Conservation (phyloP, 176 grass and related monocot genomes). For the Ensete ventricosum region DNA sequence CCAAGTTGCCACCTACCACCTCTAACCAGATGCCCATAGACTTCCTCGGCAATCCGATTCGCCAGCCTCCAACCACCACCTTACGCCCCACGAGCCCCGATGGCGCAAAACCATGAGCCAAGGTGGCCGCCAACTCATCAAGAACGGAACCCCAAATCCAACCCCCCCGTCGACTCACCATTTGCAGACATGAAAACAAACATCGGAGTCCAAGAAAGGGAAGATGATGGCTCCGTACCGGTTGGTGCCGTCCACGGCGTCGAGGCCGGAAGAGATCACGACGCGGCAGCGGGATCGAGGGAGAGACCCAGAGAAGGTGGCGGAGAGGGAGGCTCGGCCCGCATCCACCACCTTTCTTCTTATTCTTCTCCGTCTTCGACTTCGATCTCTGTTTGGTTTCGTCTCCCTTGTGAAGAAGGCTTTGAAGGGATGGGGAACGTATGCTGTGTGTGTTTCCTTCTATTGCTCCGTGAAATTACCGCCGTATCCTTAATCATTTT, state of each 20-base stretch:
- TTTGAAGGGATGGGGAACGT: too few relatives aligned
- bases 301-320: background rate
- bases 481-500: too few relatives aligned
- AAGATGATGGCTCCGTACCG: background rate
- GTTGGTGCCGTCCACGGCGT: background rate
- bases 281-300: background rate
- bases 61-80: background rate
- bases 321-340: background rate
- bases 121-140: background rate
- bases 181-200: background rate
- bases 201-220: background rate
- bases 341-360: background rate
- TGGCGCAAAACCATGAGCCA: background rate
- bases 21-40: background rate
- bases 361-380: background rate
- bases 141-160: background rate
- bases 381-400: background rate
- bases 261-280: background rate
- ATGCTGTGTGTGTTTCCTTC: too few relatives aligned
- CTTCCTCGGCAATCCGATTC: background rate
- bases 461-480: too few relatives aligned
- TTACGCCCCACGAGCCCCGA: background rate
- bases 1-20: background rate
- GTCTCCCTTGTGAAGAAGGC: too few relatives aligned
- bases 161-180: background rate